Percentiles rank a stretch among this genome's conserved stretches.
Conservation (phyloP, 305 asterid genomes). For the Solanum hybrid region DNA sequence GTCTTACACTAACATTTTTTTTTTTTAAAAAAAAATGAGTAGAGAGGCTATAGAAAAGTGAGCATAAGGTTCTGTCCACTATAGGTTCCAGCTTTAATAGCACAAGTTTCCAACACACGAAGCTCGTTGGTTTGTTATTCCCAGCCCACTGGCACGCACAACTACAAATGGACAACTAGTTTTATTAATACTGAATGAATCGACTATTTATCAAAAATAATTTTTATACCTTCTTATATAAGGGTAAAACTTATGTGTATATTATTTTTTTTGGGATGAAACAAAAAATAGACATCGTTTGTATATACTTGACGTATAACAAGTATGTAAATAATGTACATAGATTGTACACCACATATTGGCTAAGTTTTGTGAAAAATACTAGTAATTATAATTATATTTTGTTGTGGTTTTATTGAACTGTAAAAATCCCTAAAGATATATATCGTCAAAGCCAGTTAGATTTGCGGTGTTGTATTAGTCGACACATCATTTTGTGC, state of each 20-base stretch:
- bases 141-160: conserved; percentile 24
- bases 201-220: too few relatives aligned
- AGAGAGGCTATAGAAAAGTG: conserved; percentile 4
- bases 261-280: too few relatives aligned
- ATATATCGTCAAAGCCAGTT: neutral
- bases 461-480: neutral
- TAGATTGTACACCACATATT: too few relatives aligned
- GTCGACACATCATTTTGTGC: neutral
- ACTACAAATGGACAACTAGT: neutral
- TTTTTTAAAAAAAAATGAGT: neutral
- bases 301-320: neutral
- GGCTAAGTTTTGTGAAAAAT: neutral
- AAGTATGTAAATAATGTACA: neutral
- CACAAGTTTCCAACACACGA: conserved; percentile 20
- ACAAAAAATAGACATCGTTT: neutral
- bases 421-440: neutral
- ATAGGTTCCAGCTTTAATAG: conserved; percentile 16
- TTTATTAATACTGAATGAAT: too few relatives aligned
- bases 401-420: too few relatives aligned
- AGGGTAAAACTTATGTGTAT: too few relatives aligned
- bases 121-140: conserved; percentile 14
- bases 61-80: conserved; percentile 55
- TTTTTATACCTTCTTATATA: too few relatives aligned
- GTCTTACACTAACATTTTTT: neutral
- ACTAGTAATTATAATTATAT: too few relatives aligned